A percentile compares a stretch with the other conserved stretches of the same genome.
phyloP scores from a whole-genome alignment of 768 basidiomycete species.

The Collybia sp. region DNA sequence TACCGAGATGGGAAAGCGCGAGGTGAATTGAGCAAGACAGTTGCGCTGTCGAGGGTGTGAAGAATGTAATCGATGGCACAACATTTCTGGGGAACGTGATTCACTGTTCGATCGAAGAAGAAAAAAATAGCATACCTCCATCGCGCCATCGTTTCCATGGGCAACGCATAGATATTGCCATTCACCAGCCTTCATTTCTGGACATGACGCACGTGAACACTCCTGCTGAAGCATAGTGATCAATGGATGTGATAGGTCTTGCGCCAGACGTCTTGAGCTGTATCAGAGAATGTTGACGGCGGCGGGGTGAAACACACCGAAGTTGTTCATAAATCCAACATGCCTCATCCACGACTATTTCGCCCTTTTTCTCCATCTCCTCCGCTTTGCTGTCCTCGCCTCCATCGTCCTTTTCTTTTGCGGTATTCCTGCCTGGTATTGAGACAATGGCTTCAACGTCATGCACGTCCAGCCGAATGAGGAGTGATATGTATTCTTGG shows the following conservation, averaged over 20 bases:
- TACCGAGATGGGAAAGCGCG: constrained; percentile 91
- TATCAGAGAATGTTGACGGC: not conserved
- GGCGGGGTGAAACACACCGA: constrained; percentile 24
- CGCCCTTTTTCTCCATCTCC: constrained; percentile 31
- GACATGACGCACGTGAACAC: constrained; percentile 83
- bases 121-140: constrained; percentile 56
- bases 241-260: constrained; percentile 82
- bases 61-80: constrained; percentile 96
- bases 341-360: constrained; percentile 67
- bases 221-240: constrained; percentile 83
- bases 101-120: not conserved
- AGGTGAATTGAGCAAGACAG: constrained; percentile 85
- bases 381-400: constrained; percentile 24
- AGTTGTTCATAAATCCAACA: constrained; percentile 79
- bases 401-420: constrained; percentile 25
- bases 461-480: constrained; percentile 83
- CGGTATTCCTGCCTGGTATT: constrained; percentile 53
- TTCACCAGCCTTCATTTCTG: constrained; percentile 98
- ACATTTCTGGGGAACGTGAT: constrained; percentile 59
- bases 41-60: constrained; percentile 91
- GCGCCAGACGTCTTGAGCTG: constrained; percentile 70
- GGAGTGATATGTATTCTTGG: constrained; percentile 88
- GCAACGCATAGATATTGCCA: constrained; percentile 97
- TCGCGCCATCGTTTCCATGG: constrained; percentile 82
- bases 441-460: constrained; percentile 80